phyloP scores from a whole-genome alignment of 768 basidiomycete species.

The Saitozyma podzolica region DNA sequence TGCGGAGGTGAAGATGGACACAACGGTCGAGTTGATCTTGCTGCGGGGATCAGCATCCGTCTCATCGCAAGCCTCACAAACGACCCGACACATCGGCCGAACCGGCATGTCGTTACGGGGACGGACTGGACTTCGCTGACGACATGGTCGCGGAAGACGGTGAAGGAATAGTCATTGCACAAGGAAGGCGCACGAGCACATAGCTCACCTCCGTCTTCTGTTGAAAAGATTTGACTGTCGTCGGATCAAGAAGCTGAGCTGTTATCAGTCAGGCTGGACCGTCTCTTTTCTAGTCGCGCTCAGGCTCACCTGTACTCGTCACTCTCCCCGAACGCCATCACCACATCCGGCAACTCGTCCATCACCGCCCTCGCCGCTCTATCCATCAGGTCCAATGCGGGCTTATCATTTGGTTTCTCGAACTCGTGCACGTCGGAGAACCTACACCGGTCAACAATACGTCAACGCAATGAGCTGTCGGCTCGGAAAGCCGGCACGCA shows the following conservation, averaged over 20 bases:
- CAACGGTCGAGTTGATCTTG: slow-evolving; percentile 80
- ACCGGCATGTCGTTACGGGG: too few species aligned
- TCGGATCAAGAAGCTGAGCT: slow-evolving; percentile 76
- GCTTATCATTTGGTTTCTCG: slow-evolving; percentile 84
- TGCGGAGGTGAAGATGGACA: slow-evolving; percentile 83
- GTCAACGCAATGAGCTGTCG: neutral
- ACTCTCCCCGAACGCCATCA: slow-evolving; percentile 90
- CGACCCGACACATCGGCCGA: too few species aligned
- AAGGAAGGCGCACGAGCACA: neutral
- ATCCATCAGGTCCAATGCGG: slow-evolving; percentile 89
- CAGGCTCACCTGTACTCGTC: slow-evolving; percentile 94
- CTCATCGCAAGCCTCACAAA: neutral
- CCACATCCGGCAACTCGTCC: slow-evolving; percentile 77
- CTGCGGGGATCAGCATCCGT: slow-evolving; percentile 52
- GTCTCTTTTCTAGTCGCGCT: too few species aligned
- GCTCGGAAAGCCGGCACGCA: slow-evolving; percentile 49
- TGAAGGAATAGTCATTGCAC: neutral
- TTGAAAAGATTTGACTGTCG: slow-evolving; percentile 76
- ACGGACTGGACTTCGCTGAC: too few species aligned
- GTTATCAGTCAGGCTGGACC: too few species aligned
- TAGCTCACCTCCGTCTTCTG: slow-evolving; percentile 62
- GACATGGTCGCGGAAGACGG: too few species aligned
- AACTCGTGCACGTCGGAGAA: slow-evolving; percentile 83
- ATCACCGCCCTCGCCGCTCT: slow-evolving; percentile 78
- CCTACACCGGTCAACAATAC: slow-evolving; percentile 53